These are phyloP conservation scores for Aureobasidium vineae DNA, from an alignment of 2,329 filamentous ascomycete genomes.

Conservation along the genomic window DNA sequence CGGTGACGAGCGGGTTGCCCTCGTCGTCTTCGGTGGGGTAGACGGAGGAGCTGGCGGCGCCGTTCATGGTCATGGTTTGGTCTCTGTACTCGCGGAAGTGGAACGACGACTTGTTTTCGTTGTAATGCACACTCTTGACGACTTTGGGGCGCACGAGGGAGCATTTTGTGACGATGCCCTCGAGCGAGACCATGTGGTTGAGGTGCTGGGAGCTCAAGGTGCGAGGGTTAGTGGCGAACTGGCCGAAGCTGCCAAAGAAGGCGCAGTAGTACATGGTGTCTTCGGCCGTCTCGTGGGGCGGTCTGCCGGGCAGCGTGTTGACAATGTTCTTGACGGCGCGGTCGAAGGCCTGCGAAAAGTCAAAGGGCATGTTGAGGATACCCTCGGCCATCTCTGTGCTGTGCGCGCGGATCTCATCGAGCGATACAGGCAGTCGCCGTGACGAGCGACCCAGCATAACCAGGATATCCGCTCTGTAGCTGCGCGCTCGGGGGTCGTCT, in stretches of 20 bases:
- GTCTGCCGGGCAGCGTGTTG: slow-evolving; percentile 70
- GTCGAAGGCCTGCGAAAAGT: slow-evolving; percentile 85
- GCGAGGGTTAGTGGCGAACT: slow-evolving; percentile 90
- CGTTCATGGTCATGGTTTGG: slow-evolving; percentile 92
- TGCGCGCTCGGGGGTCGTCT: slow-evolving; percentile 59
- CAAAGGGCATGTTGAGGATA: slow-evolving; percentile 81
- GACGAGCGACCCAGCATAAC: slow-evolving; percentile 64
- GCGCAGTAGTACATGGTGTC: slow-evolving; percentile 91
- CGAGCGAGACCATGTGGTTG: slow-evolving; percentile 95
- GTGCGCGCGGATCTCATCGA: slow-evolving; percentile 90
- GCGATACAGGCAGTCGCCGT: slow-evolving; percentile 55
- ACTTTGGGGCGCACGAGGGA: slow-evolving; percentile 94
- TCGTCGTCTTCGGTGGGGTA: slow-evolving; percentile 94
- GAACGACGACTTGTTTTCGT: slow-evolving; percentile 81
- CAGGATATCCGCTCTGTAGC: slow-evolving; percentile 88
- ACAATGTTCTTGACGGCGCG: slow-evolving; percentile 86
- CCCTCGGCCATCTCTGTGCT: slow-evolving; percentile 76
- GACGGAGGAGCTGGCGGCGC: slow-evolving; percentile 82
- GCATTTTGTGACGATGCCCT: slow-evolving; percentile 96
- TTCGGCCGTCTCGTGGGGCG: slow-evolving; percentile 70
- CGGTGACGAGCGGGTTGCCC: slow-evolving; percentile 87
- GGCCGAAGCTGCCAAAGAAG: slow-evolving; percentile 93
- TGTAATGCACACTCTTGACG: slow-evolving; percentile 98
- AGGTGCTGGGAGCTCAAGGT: slow-evolving; percentile 85
- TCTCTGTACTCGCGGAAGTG: slow-evolving; percentile 89